Evolutionary conservation across 768 basidiomycete species (phyloP).

Genomic region (Hemileccinum impolitum): DNA sequence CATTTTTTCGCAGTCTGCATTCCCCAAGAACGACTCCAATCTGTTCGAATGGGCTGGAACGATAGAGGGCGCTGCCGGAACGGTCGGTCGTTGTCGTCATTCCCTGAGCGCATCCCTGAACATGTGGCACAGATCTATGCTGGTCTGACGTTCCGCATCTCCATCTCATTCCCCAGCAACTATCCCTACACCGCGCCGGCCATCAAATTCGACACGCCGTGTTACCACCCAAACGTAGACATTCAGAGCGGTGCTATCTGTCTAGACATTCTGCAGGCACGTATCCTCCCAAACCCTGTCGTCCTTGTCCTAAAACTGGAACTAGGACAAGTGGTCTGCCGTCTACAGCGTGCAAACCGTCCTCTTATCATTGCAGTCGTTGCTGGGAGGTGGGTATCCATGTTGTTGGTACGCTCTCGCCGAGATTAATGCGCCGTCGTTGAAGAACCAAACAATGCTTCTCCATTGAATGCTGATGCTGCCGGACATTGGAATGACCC

Average conservation of each 20-base stretch:
- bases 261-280: conserved; percentile 82
- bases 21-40: conserved; percentile 83
- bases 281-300: conserved; percentile 4
- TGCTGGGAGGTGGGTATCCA: conserved; percentile 71
- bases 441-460: conserved; percentile 89
- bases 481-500: conserved; percentile 74
- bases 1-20: conserved; percentile 63
- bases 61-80: conserved; percentile 76
- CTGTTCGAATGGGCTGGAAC: conserved; percentile 90
- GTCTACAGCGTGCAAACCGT: conserved; percentile 92
- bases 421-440: not conserved
- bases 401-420: not conserved
- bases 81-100: conserved; percentile 33
- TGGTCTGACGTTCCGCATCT: conserved; percentile 77
- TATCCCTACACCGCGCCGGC: conserved; percentile 85
- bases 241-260: conserved; percentile 74
- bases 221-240: conserved; percentile 91
- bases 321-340: conserved; percentile 89
- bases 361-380: conserved; percentile 79
- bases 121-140: conserved; percentile 59
- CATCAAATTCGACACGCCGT: conserved; percentile 86
- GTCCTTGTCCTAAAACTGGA: conserved; percentile 6
- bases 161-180: conserved; percentile 80
- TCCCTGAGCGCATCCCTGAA: conserved; percentile 1
- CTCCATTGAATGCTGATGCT: conserved; percentile 85